phyloP scores from a whole-genome alignment of 106 monocot genomes.

The Dendrobium nobile region DNA sequence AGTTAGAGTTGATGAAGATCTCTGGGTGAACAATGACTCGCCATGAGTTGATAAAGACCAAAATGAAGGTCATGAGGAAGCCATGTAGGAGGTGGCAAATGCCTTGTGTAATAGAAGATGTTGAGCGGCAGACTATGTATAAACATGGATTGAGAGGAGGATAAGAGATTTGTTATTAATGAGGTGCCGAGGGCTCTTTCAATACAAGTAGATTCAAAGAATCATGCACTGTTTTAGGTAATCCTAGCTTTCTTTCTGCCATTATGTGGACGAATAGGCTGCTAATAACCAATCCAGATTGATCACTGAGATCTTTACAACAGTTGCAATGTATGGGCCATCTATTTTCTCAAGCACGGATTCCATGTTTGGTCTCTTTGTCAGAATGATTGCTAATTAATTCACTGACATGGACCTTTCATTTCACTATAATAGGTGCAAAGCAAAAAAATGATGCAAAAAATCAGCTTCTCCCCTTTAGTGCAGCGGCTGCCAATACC shows the following conservation, averaged over 20 bases:
- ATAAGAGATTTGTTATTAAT: no score
- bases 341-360: not conserved
- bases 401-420: not conserved
- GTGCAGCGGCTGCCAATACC: not conserved
- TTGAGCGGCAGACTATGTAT: not conserved
- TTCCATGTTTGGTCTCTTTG: no score
- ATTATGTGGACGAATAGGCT: not conserved
- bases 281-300: not conserved
- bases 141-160: not conserved
- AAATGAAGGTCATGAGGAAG: no score
- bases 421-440: not conserved
- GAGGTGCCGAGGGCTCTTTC: no score
- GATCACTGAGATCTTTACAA: not conserved
- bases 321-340: not conserved
- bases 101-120: not conserved
- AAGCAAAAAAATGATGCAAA: not conserved
- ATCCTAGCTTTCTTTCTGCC: not conserved
- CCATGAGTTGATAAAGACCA: no score
- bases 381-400: not conserved
- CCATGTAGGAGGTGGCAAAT: not conserved
- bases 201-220: no score
- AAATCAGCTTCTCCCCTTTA: not conserved
- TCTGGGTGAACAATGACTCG: no score
- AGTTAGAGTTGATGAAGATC: no score
- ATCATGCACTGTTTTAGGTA: not conserved